Base-by-base conservation (phyloP, 2,329 filamentous ascomycete genomes). In the Corynespora cassiicola region DNA sequence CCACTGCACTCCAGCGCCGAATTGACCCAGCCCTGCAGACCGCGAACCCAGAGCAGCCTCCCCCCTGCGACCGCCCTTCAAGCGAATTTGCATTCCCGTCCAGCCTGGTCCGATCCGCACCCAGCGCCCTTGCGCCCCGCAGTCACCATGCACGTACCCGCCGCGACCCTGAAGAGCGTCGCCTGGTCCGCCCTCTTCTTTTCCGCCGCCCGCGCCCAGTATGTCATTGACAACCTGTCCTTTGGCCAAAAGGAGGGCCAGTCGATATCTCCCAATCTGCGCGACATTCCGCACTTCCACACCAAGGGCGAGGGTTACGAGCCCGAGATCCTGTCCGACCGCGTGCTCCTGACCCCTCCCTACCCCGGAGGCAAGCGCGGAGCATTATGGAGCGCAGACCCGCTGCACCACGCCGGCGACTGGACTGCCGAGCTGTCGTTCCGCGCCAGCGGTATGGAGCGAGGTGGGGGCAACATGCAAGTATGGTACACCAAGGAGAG, bases 341-440 rank as follows among this genome's bases (percentile, higher is more conserved):
- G 91, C 66, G 65, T 97, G 43, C 87, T 99, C 65, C 81, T 99
- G 40, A 99, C 94, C 1, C 92, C 94, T 8, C 85, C 90, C 10
- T 85, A 84, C 31, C 90, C 90, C 5, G 94, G 94, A 38, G 90
- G 90, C 70, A 85, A 88, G 61, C 84, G 90, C 65, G 88, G 89
- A 45, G 86, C 88, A 32, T 66, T 94, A 54, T 99, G 94, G 92
- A 77, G 86, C 20, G 82, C 90, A 47, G 75, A 75, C 42, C 61
- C 78, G 2, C 40, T 69, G 21, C 75, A 87, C 31, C 70, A 81
- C 54, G 75, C 85, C 44, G 70, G 77, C n/a, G 79, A 85, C 66
- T 99, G 90, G 90, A 80, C 82, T 7, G 83, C 85, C 33, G 88
- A 95, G 61, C 77, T 97, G 54, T 86, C 94, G 62, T 96, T 99